Evolutionary conservation across 331 rosid species (phyloP), one percentile per base, ranked within the genome.

Genomic region (Quercus tomentella): DNA sequence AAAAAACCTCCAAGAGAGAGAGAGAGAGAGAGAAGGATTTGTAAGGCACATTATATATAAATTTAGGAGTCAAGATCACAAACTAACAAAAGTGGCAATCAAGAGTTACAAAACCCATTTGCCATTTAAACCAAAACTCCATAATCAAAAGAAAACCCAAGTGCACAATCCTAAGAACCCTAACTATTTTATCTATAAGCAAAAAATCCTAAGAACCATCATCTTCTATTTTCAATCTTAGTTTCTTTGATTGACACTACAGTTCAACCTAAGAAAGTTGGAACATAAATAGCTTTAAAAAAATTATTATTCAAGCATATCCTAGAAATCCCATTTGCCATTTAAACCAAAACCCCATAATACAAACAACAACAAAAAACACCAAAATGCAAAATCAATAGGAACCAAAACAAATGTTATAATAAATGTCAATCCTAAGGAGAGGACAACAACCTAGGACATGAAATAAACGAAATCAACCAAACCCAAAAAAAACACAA

Each of bases 1-100:
- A 26, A 11, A 0, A 0, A 0, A 31, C 0, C 35, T 6, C 6
- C 35, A 5, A 14, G 4, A 1, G 11, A 9, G 12, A 22, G 12
- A 22, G 14, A 9, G 7, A 43, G 2, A 43, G 51, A 7, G 15
- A 43, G 3, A 61, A 14, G 68, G 37, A 25, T 61, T 26, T 61
- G 26, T 14, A 23, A 25, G 68, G 16, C 6, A 7, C 5, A 61
- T 25, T 5, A 4, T 61, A 30, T 4, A 61, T 25, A 61, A 21
- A 61, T 26, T 61, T 5, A 26, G 35, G 68, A 61, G 20, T 61
- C 20, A 61, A 25, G 22, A 61, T 33, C 37, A 26, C 35, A 61
- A 61, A 61, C 68, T 4, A 61, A 25, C 68, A 61, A 20, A 57
- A n/a, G 6, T 57, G 28, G 65, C 16, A 57, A 30, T 25, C 17